phyloP scores from a whole-genome alignment of 1,284 basidiomycete genomes.

The Erythrobasidium hasegawianum region DNA sequence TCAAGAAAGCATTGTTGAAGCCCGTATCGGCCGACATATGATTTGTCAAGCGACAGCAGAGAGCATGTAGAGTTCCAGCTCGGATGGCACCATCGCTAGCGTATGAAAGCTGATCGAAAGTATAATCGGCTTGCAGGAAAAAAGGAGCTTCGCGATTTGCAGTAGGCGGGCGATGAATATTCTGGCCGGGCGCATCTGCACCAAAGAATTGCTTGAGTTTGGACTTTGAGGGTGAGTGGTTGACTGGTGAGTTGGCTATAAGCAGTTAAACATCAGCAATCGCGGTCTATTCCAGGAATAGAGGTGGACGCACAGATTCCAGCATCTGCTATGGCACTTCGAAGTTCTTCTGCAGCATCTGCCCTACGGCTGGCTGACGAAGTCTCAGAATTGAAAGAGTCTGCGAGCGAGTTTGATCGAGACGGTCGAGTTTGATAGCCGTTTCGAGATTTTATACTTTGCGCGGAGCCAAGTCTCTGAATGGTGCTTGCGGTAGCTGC shows the following conservation, averaged over 20 bases:
- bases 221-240: slow-evolving; percentile 31
- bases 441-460: background rate
- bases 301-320: background rate
- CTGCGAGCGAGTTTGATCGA: slow-evolving; percentile 25
- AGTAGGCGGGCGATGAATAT: slow-evolving; percentile 9
- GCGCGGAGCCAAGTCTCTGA: slow-evolving; percentile 4
- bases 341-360: background rate
- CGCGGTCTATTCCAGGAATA: too few relatives aligned
- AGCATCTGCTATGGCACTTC: background rate
- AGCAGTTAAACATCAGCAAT: too few relatives aligned
- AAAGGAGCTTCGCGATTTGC: slow-evolving; percentile 32
- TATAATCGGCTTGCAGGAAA: slow-evolving; percentile 69
- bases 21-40: slow-evolving; percentile 65
- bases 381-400: slow-evolving; percentile 17
- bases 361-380: background rate
- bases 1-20: slow-evolving; percentile 88
- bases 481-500: background rate
- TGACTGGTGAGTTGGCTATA: slow-evolving; percentile 13
- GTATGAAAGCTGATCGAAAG: slow-evolving; percentile 75
- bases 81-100: slow-evolving; percentile 71
- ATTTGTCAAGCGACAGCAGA: slow-evolving; percentile 84
- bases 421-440: background rate
- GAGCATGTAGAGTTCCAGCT: slow-evolving; percentile 77
- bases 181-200: slow-evolving; percentile 53
- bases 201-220: slow-evolving; percentile 75